Evolutionary conservation across 352 stramenopile species (phyloP).

Genomic region (Globisporangium spinosum): DNA sequence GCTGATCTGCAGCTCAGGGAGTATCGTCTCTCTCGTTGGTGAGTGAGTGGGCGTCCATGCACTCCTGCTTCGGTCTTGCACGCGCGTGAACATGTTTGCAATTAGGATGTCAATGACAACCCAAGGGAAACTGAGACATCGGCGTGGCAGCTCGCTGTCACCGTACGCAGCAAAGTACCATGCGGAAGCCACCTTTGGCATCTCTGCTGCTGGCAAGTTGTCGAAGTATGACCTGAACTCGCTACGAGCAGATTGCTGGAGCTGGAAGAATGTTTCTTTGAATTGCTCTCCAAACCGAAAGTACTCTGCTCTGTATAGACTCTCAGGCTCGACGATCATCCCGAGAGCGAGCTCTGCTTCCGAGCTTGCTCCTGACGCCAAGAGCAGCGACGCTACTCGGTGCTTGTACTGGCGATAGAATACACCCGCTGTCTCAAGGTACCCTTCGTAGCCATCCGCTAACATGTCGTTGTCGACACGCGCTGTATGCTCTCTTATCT

Average conservation of each 20-base stretch:
- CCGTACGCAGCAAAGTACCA: slow-evolving; percentile 68
- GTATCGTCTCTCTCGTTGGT: slow-evolving; percentile 27
- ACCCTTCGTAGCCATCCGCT: slow-evolving; percentile 43
- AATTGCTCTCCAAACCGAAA: slow-evolving; percentile 75
- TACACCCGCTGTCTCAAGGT: slow-evolving; percentile 31
- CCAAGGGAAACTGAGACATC: slow-evolving; percentile 68
- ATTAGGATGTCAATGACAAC: slow-evolving; percentile 56
- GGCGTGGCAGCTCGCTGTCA: slow-evolving; percentile 31
- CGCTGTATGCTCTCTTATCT: slow-evolving; percentile 14
- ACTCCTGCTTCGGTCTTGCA: slow-evolving; percentile 18
- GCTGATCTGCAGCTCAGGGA: slow-evolving; percentile 56
- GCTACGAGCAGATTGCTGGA: slow-evolving; percentile 41
- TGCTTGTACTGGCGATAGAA: slow-evolving; percentile 73
- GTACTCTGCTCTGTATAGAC: slow-evolving; percentile 64
- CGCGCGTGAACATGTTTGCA: slow-evolving; percentile 33
- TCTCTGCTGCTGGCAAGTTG: slow-evolving; percentile 19
- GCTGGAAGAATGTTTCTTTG: slow-evolving; percentile 54
- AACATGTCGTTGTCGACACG: slow-evolving; percentile 55
- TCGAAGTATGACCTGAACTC: slow-evolving; percentile 42
- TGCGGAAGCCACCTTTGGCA: slow-evolving; percentile 47
- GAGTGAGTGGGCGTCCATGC: slow-evolving; percentile 26
- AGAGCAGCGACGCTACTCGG: slow-evolving; percentile 41
- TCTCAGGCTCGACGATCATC: slow-evolving; percentile 62
- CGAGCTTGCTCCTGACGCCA: slow-evolving; percentile 55
- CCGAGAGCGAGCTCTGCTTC: slow-evolving; percentile 73